Percentiles rank a stretch among this genome's conserved stretches.
Evolutionary conservation across 148 eudicot species (phyloP).

Genomic region (Persicaria tinctoria): DNA sequence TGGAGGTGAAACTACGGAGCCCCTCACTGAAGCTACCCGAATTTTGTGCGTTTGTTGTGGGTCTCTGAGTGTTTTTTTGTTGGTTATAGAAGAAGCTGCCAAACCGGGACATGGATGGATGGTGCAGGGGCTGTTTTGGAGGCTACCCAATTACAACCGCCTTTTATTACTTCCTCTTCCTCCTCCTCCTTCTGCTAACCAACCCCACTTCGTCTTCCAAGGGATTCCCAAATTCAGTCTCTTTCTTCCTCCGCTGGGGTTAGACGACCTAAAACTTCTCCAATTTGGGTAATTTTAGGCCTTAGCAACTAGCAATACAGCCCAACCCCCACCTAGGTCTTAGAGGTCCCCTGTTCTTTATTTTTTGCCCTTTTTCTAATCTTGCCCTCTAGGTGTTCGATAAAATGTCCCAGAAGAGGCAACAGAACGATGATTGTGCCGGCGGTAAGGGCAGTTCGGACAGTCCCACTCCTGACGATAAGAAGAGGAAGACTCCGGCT

Average conservation of each 20-base stretch:
- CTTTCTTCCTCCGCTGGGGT: not conserved
- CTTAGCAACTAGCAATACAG: not conserved
- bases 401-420: slow-evolving; percentile 57
- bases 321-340: too few species aligned
- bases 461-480: slow-evolving; percentile 28
- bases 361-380: not conserved
- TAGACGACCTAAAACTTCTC: not conserved
- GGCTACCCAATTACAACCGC: not conserved
- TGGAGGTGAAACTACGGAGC: not conserved
- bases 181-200: not conserved
- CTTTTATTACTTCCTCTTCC: slow-evolving; percentile 10
- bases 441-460: slow-evolving; percentile 16
- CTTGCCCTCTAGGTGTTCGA: slow-evolving; percentile 6
- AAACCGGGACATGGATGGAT: slow-evolving; percentile 9
- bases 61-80: not conserved
- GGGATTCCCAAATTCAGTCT: not conserved
- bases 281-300: not conserved
- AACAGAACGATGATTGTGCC: slow-evolving; percentile 34
- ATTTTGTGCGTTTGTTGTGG: not conserved
- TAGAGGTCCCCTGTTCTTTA: not conserved
- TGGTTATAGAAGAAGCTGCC: slow-evolving; percentile 15
- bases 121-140: slow-evolving; percentile 11
- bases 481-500: slow-evolving; percentile 36
- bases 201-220: not conserved
- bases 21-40: not conserved